Conservation (phyloP, 306 rosid species). For the Carpinus fangiana region DNA sequence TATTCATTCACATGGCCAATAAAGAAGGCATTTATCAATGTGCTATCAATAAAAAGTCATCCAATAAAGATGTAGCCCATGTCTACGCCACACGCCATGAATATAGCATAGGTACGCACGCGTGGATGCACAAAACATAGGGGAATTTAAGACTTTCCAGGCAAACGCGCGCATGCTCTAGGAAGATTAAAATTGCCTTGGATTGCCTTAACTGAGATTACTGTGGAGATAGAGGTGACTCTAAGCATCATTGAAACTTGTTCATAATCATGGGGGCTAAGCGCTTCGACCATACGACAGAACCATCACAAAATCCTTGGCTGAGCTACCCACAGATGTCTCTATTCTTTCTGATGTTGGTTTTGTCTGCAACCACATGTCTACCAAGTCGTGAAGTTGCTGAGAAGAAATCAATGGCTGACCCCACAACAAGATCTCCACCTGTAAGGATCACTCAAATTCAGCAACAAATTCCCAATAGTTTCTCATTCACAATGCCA, state of each 20-base stretch:
- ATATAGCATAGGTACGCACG: neutral
- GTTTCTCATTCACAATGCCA: neutral
- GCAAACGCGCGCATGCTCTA: neutral
- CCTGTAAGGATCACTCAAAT: slow-evolving; percentile 30
- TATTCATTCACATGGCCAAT: too few relatives aligned
- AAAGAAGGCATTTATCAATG: too few relatives aligned
- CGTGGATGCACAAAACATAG: neutral
- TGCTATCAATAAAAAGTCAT: too few relatives aligned
- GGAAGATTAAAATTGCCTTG: neutral
- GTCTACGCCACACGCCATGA: neutral
- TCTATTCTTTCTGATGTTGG: slow-evolving; percentile 31
- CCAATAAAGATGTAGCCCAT: neutral
- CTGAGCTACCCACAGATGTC: slow-evolving; percentile 51
- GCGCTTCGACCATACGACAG: slow-evolving; percentile 49
- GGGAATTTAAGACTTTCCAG: slow-evolving; percentile 6
- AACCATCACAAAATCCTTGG: slow-evolving; percentile 63
- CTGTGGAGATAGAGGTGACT: neutral
- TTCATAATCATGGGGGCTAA: neutral
- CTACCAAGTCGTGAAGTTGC: slow-evolving; percentile 42
- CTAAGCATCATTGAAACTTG: neutral
- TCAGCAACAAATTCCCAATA: neutral
- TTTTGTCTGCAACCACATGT: slow-evolving; percentile 48
- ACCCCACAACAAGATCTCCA: slow-evolving; percentile 52
- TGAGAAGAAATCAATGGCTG: slow-evolving; percentile 42
- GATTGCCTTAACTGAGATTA: neutral